Evolutionary conservation across 345 rosid species (phyloP).

Genomic region (Gossypium turneri): DNA sequence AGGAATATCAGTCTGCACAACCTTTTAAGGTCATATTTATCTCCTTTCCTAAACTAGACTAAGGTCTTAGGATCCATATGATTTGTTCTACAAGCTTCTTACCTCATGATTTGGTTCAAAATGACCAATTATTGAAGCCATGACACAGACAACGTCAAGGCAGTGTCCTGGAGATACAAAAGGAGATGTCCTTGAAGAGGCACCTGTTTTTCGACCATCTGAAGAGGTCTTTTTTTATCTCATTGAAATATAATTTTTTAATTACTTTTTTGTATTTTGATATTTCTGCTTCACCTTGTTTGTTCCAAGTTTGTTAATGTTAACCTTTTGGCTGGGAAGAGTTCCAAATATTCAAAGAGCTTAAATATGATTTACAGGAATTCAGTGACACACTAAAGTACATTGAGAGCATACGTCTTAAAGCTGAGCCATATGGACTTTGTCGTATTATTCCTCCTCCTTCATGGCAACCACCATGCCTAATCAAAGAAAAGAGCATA

Average conservation of each 20-base stretch:
- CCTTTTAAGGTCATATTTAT: slow-evolving; percentile 22
- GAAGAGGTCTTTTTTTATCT: slow-evolving; percentile 46
- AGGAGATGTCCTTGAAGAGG: slow-evolving; percentile 42
- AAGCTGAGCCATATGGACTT: slow-evolving; percentile 58
- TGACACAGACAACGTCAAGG: slow-evolving; percentile 35
- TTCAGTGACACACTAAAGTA: slow-evolving; percentile 54
- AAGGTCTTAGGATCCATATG: not conserved
- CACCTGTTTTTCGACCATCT: slow-evolving; percentile 60
- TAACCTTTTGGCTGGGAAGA: slow-evolving; percentile 10
- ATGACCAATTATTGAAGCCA: slow-evolving; percentile 19
- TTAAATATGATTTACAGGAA: slow-evolving; percentile 48
- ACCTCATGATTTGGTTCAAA: slow-evolving; percentile 12
- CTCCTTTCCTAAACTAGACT: not conserved
- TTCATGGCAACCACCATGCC: slow-evolving; percentile 67
- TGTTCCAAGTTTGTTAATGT: slow-evolving; percentile 19
- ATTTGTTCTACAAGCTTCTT: slow-evolving; percentile 4
- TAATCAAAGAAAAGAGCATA: slow-evolving; percentile 33
- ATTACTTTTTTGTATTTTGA: slow-evolving; percentile 12
- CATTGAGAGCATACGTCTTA: slow-evolving; percentile 48
- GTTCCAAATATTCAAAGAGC: slow-evolving; percentile 19
- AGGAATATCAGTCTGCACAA: slow-evolving; percentile 18
- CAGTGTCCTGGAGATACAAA: slow-evolving; percentile 33
- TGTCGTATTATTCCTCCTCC: slow-evolving; percentile 74
- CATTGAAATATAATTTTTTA: not conserved
- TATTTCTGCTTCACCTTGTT: slow-evolving; percentile 16